A percentile compares a stretch with the other conserved stretches of the same genome.
phyloP scores from a whole-genome alignment of 2,329 filamentous ascomycete genomes.

The Penicillium sp. region DNA sequence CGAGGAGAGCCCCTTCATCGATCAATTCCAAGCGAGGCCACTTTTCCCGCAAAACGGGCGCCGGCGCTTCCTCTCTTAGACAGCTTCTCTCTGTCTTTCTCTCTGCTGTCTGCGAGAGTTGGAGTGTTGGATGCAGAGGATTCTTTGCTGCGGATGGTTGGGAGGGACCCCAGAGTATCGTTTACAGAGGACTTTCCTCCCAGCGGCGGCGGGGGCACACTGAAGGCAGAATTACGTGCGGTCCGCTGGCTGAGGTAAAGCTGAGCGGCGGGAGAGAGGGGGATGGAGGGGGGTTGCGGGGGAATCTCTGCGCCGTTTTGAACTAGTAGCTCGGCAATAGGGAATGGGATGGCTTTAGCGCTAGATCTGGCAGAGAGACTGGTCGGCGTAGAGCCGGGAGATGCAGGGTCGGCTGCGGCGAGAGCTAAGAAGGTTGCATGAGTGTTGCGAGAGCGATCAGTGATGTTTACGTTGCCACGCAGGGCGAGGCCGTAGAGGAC shows the following conservation, averaged over 20 bases:
- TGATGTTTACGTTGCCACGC: conserved; percentile 79
- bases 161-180: conserved; percentile 64
- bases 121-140: conserved; percentile 31
- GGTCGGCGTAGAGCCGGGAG: conserved; percentile 56
- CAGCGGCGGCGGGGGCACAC: conserved; percentile 42
- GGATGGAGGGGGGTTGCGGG: conserved; percentile 70
- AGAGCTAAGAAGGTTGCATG: conserved; percentile 89
- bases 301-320: conserved; percentile 95
- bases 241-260: conserved; percentile 79
- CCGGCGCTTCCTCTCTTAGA: conserved; percentile 79
- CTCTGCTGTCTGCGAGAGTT: conserved; percentile 42
- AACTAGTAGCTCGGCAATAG: conserved; percentile 83
- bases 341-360: conserved; percentile 64
- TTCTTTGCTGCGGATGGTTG: conserved; percentile 47
- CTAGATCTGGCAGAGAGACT: conserved; percentile 29
- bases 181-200: conserved; percentile 34
- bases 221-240: conserved; percentile 32
- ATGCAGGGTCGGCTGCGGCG: conserved; percentile 85
- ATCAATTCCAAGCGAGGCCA: conserved; percentile 45
- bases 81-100: conserved; percentile 69
- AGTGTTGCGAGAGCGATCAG: conserved; percentile 82
- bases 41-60: conserved; percentile 60
- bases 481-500: conserved; percentile 89
- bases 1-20: conserved; percentile 28
- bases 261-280: conserved; percentile 75